Percentiles rank a stretch among this genome's conserved stretches.
phyloP scores from a whole-genome alignment of 108 stramenopile genomes.

The Epipyxis sp. region DNA sequence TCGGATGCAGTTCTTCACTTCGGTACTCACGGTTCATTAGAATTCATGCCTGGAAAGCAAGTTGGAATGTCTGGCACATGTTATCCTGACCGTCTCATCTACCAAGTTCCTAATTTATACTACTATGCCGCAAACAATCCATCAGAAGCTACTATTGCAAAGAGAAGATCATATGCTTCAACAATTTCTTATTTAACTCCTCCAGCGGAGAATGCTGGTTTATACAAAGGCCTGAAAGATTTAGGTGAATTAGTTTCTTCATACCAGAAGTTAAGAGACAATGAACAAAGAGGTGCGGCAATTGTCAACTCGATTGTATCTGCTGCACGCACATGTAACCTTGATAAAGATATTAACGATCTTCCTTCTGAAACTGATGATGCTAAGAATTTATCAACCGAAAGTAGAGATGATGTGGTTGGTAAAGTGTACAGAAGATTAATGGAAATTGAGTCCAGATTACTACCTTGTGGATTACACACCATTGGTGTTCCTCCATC shows the following conservation, averaged over 20 bases:
- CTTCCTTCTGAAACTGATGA: conserved; percentile 76
- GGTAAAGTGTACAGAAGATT: conserved; percentile 83
- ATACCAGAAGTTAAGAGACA: conserved; percentile 88
- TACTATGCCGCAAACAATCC: conserved; percentile 97
- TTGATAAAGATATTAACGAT: conserved; percentile 85
- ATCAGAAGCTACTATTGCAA: conserved; percentile 93
- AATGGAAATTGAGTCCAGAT: conserved; percentile 93
- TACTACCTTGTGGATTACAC: conserved; percentile 91
- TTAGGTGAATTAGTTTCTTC: conserved; percentile 87
- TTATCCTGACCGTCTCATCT: conserved; percentile 93
- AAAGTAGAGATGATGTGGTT: conserved; percentile 69
- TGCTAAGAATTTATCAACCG: conserved; percentile 69
- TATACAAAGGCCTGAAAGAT: conserved; percentile 96
- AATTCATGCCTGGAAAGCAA: conserved; percentile 98
- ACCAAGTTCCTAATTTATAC: conserved; percentile 88
- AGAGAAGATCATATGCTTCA: conserved; percentile 89
- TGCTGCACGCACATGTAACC: conserved; percentile 82
- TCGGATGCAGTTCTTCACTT: conserved; percentile 94
- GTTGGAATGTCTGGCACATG: conserved; percentile 95
- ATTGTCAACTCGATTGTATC: conserved; percentile 92
- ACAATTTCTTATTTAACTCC: conserved; percentile 94
- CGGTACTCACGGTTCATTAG: conserved; percentile 88
- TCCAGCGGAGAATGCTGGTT: conserved; percentile 91
- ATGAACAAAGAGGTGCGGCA: conserved; percentile 84
- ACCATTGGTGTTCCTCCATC: conserved; percentile 92